A percentile compares a stretch with the other conserved stretches of the same genome.
These are phyloP conservation scores for Fusarium devonianum DNA, from an alignment of 2,329 filamentous ascomycete species.

Conservation along the genomic window DNA sequence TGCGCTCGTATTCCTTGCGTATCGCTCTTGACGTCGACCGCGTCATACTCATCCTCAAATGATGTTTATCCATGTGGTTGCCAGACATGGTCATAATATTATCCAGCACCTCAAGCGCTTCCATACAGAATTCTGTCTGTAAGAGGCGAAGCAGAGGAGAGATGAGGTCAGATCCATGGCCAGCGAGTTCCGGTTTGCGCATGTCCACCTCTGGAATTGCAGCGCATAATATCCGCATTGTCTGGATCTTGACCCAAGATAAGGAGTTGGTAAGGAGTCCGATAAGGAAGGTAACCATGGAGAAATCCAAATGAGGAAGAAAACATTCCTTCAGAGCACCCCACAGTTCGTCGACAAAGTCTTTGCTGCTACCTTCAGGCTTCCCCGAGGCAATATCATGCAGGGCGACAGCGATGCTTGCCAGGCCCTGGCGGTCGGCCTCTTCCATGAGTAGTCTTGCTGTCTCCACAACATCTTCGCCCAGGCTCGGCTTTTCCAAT, in stretches of 20 bases:
- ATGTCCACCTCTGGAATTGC: constrained; percentile 92
- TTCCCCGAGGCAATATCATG: constrained; percentile 72
- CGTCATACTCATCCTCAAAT: constrained; percentile 98
- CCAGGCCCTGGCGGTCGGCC: constrained; percentile 74
- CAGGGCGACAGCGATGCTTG: constrained; percentile 72
- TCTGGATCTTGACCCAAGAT: constrained; percentile 90
- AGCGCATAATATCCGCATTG: constrained; percentile 86
- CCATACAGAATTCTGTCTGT: constrained; percentile 92
- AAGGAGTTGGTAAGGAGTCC: constrained; percentile 88
- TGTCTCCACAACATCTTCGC: constrained; percentile 64
- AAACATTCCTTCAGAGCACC: constrained; percentile 78
- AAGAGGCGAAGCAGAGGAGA: constrained; percentile 88
- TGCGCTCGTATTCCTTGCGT: constrained; percentile 93
- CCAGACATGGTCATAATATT: constrained; percentile 95
- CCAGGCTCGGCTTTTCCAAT: constrained; percentile 70
- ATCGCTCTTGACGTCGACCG: constrained; percentile 83
- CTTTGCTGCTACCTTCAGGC: constrained; percentile 71
- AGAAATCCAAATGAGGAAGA: constrained; percentile 83
- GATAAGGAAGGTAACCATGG: constrained; percentile 87
- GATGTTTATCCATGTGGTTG: constrained; percentile 90
- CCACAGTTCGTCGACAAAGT: constrained; percentile 79
- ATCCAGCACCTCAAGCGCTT: constrained; percentile 89
- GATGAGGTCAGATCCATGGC: constrained; percentile 92
- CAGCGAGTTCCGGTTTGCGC: constrained; percentile 86
- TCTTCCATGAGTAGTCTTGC: constrained; percentile 75